Evolutionary conservation across 2,329 filamentous ascomycete genomes (phyloP), one percentile per base, ranked within the genome.

Genomic region (Aspergillus calidoustus): DNA sequence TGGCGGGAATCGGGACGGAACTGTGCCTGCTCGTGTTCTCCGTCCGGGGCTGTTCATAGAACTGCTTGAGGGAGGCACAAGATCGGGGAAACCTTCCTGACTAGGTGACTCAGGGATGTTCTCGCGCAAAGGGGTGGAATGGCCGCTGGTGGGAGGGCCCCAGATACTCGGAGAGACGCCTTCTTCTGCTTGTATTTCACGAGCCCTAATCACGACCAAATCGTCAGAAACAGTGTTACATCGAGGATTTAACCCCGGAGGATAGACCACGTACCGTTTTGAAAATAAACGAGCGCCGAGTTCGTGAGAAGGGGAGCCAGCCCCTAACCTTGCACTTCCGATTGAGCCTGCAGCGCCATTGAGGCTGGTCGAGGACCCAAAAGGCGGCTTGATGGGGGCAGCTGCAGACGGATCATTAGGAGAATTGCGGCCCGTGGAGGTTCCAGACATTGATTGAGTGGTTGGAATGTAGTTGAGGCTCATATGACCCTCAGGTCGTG

Each of bases 161-260:
- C 95, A 98, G 48, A 90, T 89, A 73, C 89, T 77, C 86, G 84
- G 73, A 84, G 89, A 75, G 83, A 97, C 84, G 55, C 93, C 93
- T 85, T 98, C 94, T 81, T 97, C 93, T 58, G 93, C 93, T 81
- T 98, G 94, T 65, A 98, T 97, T 79, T 99, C 95, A 77, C 95
- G 87, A 68, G 95, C 93, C 75, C 94, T 97, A 11, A 57, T 25
- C 52, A 54, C 43, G 49, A 59, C 22, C 19, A n/a, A 52, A 43
- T 9, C 8, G 64, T 68, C 59, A 66, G 34, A 15, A 64, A 57
- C 44, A 49, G 57, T 13, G 34, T 13, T 13, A 28, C 13, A 15
- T 30, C 25, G 13, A 23, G 19, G 30, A 28, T 25, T 38, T 13
- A 11, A 28, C n/a, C 17, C 55, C n/a, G 41, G 56, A 9, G n/a